These are phyloP conservation scores for Curvularia lunata DNA, from an alignment of 2,329 filamentous ascomycete genomes.

Conservation along the genomic window DNA sequence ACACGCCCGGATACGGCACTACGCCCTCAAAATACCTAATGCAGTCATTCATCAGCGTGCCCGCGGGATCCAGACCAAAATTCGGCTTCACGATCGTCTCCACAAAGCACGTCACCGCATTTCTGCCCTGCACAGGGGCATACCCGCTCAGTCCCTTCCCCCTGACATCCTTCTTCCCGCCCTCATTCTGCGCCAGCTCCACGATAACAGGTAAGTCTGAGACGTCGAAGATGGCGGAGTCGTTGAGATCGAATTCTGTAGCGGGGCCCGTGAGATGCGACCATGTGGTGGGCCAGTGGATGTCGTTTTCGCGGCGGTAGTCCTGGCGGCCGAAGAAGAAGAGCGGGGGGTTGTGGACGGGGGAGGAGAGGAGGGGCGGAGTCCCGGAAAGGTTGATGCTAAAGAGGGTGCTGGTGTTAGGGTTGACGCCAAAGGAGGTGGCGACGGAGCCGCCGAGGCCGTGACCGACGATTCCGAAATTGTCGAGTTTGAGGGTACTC, in stretches of 20 bases:
- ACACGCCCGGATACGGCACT: slow-evolving; percentile 7
- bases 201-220: slow-evolving; percentile 31
- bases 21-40: slow-evolving; percentile 12
- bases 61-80: neutral
- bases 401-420: slow-evolving; percentile 6
- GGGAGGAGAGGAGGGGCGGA: slow-evolving; percentile 16
- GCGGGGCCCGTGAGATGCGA: slow-evolving; percentile 22
- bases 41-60: slow-evolving; percentile 14
- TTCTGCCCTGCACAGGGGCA: slow-evolving; percentile 13
- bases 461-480: slow-evolving; percentile 32
- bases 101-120: slow-evolving; percentile 25
- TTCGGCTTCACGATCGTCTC: slow-evolving; percentile 25
- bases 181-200: slow-evolving; percentile 20
- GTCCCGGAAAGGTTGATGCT: slow-evolving; percentile 37
- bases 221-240: slow-evolving; percentile 31
- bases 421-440: slow-evolving; percentile 18
- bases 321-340: slow-evolving; percentile 61
- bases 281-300: slow-evolving; percentile 76
- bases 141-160: slow-evolving; percentile 10
- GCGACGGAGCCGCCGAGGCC: slow-evolving; percentile 39
- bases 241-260: slow-evolving; percentile 32
- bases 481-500: slow-evolving; percentile 10
- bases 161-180: slow-evolving; percentile 5
- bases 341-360: slow-evolving; percentile 15
- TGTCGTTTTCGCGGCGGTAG: slow-evolving; percentile 94